Evolutionary conservation across 345 rosid species (phyloP).

Genomic region (Lumnitzera racemosa): DNA sequence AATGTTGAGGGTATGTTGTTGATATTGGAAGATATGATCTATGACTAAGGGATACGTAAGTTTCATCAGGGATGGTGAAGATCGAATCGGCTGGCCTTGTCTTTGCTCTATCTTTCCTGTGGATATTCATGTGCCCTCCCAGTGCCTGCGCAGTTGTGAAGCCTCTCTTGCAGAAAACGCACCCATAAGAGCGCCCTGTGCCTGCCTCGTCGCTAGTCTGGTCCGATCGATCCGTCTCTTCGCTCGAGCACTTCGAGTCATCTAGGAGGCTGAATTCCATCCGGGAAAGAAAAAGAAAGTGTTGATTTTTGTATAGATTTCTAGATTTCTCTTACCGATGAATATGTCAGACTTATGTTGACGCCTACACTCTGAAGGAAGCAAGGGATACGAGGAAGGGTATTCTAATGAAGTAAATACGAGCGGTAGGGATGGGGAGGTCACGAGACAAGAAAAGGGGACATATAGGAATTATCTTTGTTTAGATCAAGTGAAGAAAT

Average conservation of each 20-base stretch:
- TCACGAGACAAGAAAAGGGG: constrained; percentile 18
- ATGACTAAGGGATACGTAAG: constrained; percentile 4
- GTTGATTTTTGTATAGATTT: neutral
- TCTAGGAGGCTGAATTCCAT: constrained; percentile 29
- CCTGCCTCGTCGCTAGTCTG: constrained; percentile 20
- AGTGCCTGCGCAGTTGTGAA: constrained; percentile 92
- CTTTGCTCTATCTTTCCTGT: constrained; percentile 75
- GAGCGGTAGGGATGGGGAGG: no score
- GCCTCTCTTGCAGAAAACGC: constrained; percentile 87
- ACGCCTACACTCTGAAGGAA: neutral
- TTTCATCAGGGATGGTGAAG: constrained; percentile 4
- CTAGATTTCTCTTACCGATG: neutral
- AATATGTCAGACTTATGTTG: neutral
- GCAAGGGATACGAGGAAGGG: constrained; percentile 6
- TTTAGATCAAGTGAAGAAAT: neutral
- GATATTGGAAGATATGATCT: constrained; percentile 16
- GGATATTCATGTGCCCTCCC: constrained; percentile 96
- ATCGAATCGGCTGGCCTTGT: constrained; percentile 13
- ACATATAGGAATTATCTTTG: constrained; percentile 14
- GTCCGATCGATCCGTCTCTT: constrained; percentile 23
- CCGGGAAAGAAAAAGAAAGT: neutral
- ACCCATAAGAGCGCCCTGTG: constrained; percentile 43
- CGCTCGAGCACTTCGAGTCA: constrained; percentile 30
- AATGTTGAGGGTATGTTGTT: constrained; percentile 3
- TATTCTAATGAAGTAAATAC: constrained; percentile 8